Evolutionary conservation across 768 basidiomycete genomes (phyloP).

Genomic region (Mycena filopes): DNA sequence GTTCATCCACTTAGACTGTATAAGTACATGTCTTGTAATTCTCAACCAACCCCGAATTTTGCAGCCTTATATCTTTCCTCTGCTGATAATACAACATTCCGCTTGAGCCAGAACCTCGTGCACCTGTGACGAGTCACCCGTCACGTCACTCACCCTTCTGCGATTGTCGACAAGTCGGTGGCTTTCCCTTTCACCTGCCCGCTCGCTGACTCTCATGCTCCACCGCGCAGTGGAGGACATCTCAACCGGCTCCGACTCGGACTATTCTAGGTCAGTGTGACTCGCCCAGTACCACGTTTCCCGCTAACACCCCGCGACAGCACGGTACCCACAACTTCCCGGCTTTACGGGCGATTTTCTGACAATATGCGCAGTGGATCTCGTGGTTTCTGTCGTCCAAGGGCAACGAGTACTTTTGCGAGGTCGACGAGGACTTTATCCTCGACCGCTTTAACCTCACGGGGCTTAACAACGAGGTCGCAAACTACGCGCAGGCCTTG

Average conservation of each 20-base stretch:
- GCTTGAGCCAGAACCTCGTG: no score
- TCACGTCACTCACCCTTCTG: conserved; percentile 12
- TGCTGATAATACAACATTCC: no score
- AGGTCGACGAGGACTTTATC: conserved; percentile 99
- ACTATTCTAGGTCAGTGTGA: conserved; percentile 87
- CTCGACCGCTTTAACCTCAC: conserved; percentile 98
- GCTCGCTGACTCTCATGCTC: conserved; percentile 12
- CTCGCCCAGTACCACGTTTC: conserved; percentile 27
- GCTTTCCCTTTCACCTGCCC: background rate
- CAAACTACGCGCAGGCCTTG: conserved; percentile 93
- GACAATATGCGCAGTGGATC: conserved; percentile 76
- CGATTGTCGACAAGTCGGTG: conserved; percentile 18
- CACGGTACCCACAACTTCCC: conserved; percentile 47
- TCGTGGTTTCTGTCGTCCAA: conserved; percentile 98
- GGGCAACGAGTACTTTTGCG: conserved; percentile 99
- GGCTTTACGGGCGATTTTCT: background rate
- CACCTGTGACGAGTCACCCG: conserved; percentile 5
- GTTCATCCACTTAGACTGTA: no score
- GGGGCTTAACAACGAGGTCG: conserved; percentile 94
- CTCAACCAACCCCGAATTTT: no score
- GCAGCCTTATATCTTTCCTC: no score
- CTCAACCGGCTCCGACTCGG: conserved; percentile 94
- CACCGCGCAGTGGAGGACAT: conserved; percentile 75
- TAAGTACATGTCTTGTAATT: no score
- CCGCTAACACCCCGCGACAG: conserved; percentile 33